Evolutionary conservation across 495 filamentous ascomycete species (phyloP).

Genomic region (Penicillium egyptiacum): DNA sequence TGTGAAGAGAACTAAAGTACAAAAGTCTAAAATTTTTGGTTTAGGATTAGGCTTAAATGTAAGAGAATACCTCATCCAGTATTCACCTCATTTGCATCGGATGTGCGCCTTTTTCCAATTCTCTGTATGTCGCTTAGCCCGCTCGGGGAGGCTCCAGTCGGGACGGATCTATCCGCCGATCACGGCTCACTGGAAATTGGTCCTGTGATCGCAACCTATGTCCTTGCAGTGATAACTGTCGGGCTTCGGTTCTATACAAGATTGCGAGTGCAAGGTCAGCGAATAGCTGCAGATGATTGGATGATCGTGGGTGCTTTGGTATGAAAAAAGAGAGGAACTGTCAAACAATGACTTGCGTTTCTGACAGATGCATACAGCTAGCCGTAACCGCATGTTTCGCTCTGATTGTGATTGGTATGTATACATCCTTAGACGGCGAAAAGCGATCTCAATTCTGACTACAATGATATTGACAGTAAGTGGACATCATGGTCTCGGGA

Average conservation of each 20-base stretch:
- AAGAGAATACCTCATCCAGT: too few species aligned
- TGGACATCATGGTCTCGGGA: not conserved
- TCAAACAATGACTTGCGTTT: not conserved
- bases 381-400: not conserved
- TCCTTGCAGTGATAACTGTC: not conserved
- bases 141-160: not conserved
- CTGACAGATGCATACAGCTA: not conserved
- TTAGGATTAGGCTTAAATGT: too few species aligned
- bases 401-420: not conserved
- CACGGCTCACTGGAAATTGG: not conserved
- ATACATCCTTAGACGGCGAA: not conserved
- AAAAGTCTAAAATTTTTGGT: too few species aligned
- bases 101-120: not conserved
- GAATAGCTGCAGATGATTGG: not conserved
- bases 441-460: not conserved
- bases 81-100: not conserved
- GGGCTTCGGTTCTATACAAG: not conserved
- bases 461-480: not conserved
- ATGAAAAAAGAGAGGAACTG: not conserved
- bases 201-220: not conserved
- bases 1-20: too few species aligned
- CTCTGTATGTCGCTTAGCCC: not conserved
- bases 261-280: not conserved
- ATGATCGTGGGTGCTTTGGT: not conserved
- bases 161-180: not conserved